These are phyloP conservation scores for Trichoderma koningiopsis DNA, from an alignment of 2,329 filamentous ascomycete genomes.

Conservation along the genomic window DNA sequence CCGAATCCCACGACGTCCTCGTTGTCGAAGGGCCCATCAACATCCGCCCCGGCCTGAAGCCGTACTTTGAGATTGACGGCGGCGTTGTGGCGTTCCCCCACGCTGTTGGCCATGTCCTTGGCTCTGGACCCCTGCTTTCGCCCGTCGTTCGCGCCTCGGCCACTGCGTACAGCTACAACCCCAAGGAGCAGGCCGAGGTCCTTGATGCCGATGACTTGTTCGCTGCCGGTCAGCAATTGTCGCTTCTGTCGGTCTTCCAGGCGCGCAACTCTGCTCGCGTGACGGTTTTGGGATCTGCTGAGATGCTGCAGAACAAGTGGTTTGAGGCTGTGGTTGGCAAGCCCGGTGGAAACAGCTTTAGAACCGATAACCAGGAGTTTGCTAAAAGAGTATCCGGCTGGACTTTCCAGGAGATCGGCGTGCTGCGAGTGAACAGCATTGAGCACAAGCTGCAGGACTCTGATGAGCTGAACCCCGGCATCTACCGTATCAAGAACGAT, in stretches of 20 bases:
- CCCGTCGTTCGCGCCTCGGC: constrained; percentile 80
- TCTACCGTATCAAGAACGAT: constrained; percentile 96
- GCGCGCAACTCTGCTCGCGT: constrained; percentile 92
- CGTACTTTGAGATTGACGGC: constrained; percentile 66
- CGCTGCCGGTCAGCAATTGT: constrained; percentile 79
- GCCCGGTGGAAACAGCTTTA: constrained; percentile 52
- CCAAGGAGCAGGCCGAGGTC: constrained; percentile 75
- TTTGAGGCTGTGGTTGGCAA: constrained; percentile 78
- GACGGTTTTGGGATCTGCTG: constrained; percentile 79
- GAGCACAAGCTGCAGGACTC: constrained; percentile 68
- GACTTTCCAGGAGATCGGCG: constrained; percentile 93
- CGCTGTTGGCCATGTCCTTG: constrained; percentile 78
- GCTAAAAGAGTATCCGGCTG: constrained; percentile 84
- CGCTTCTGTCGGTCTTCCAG: constrained; percentile 83
- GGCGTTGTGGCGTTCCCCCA: constrained; percentile 77
- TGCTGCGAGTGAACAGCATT: constrained; percentile 80
- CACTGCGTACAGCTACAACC: constrained; percentile 92
- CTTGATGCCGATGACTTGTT: constrained; percentile 76
- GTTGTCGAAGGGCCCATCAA: constrained; percentile 70
- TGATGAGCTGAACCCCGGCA: constrained; percentile 73
- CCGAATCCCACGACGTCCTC: constrained; percentile 86
- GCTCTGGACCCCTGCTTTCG: constrained; percentile 73
- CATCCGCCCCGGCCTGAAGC: constrained; percentile 68
- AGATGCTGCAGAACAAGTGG: constrained; percentile 87
- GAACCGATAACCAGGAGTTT: constrained; percentile 81